Base-by-base conservation (phyloP, 2,329 filamentous ascomycete species). In the Ramularia collo-cygni region DNA sequence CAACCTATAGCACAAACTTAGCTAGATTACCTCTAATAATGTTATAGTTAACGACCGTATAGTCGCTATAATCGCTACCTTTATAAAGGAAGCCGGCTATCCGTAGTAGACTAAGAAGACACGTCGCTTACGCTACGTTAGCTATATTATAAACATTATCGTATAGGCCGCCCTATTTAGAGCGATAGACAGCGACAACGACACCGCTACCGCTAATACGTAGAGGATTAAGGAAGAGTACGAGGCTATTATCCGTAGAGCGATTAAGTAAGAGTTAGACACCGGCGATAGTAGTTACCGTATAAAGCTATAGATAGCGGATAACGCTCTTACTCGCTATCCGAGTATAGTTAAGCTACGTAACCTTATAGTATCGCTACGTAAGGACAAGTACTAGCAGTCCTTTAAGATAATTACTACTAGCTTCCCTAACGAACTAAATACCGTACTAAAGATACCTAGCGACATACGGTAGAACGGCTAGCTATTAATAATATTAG, bases 11-110 rank as follows among this genome's bases (percentile, higher is more conserved):
- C 10, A 10, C 18, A 12, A 15, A 10, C 33, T 35, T 9, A 13
- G 33, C 21, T 35, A 27, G 33, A 35, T 27, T 24, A 35, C 33
- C 33, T 35, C 33, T 27, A 27, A 35, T 35, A 35, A 35, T 13
- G 18, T 35, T 24, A 27, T 21, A 35, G 21, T 24, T 21, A 35
- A 35, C 21, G 33, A 35, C 14, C 18, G 17, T 21, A 21, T 35
- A 24, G 18, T 35, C 12, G 17, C 16, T 9, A 7, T 15, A n/a
- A 35, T 35, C 24, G 21, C 18, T 17, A 14, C 8, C 5, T 35
- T 21, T 35, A 35, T 35, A 15, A 17, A 24, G 14, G 10, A 12
- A n/a, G 21, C 18, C 2, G 10, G 17, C 33, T 24, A 21, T 19
- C 18, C 14, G 4, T 24, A 15, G 17, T 35, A 27, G 33, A 35